Evolutionary conservation across 192 early-diverging fungal genomes (phyloP), one percentile per base, ranked within the genome.

Genomic region (Coemansia sp.): DNA sequence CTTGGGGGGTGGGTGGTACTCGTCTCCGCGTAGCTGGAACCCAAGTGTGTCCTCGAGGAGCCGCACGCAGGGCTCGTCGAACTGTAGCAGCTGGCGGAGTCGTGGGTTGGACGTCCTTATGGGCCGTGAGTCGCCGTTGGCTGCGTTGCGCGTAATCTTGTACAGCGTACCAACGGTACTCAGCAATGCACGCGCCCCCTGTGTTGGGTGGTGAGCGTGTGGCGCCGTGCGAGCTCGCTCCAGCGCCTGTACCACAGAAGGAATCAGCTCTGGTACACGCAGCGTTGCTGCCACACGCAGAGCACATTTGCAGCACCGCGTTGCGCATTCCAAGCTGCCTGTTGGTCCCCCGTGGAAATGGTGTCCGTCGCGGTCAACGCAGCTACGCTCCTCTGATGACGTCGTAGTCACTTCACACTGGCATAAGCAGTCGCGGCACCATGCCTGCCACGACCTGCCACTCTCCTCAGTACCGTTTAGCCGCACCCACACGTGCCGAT

Each of bases 221-320:
- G 24, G 39, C 2, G n/a, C 4, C n/a, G 19, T 32, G 5, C 76
- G 66, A 3, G 76, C 70, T 0, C 12, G 26, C 21, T 68, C 56
- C 52, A 79, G 52, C 32, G 59, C 60, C 0, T 15, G 19, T 2
- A 39, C 62, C 60, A 58, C 27, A 1, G 29, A 35, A 14, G 76
- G 63, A 33, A 38, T 27, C 1, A 80, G 43, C 3, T 67, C 44
- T 4, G 77, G 71, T 8, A 36, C 55, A 27, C 15, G 32, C 22
- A 73, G 46, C 35, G 10, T 10, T 2, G 56, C 17, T 0, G 10
- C 10, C 1, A 62, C 63, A 2, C 41, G 1, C 5, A 68, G 22
- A 3, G 48, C 67, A 42, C 76, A 79, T 36, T 60, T 69, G 61
- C 76, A 80, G 67, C 76, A 80, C 39, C 56, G 53, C 27, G 63